A percentile compares a stretch with the other conserved stretches of the same genome.
Conservation (phyloP, 129 eudicot species). For the Saussurea involucrata region DNA sequence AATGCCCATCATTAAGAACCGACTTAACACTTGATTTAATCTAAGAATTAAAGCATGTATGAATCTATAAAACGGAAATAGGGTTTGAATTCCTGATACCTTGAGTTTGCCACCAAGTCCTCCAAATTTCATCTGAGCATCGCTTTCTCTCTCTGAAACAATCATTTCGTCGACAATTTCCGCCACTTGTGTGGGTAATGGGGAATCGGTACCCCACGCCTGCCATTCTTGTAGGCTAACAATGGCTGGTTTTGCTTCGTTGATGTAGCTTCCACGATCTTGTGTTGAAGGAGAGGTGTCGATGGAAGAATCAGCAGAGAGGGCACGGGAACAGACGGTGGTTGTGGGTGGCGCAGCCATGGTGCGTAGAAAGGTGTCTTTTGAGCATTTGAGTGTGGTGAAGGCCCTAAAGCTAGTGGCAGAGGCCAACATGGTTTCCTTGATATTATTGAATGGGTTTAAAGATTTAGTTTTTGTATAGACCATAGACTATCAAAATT, state of each 20-base stretch:
- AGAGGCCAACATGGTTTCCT: conserved; percentile 15
- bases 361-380: conserved; percentile 4
- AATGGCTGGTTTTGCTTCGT: conserved; percentile 13
- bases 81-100: conserved; percentile 33
- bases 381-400: conserved; percentile 13
- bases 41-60: background rate
- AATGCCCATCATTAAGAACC: background rate
- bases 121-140: conserved; percentile 66
- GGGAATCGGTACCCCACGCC: conserved; percentile 79
- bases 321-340: conserved; percentile 6
- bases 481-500: background rate
- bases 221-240: conserved; percentile 83
- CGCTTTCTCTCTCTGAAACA: conserved; percentile 41
- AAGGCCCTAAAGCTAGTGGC: conserved; percentile 17
- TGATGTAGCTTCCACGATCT: background rate
- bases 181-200: conserved; percentile 63
- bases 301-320: conserved; percentile 2
- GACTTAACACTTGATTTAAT: background rate
- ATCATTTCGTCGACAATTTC: conserved; percentile 68
- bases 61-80: background rate
- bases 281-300: background rate
- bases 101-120: conserved; percentile 80
- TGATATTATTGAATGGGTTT: background rate
- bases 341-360: conserved; percentile 31
- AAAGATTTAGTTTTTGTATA: conserved; percentile 10